These are phyloP conservation scores for Streptanthus diversifolius DNA, from an alignment of 345 rosid species.

Conservation along the genomic window DNA sequence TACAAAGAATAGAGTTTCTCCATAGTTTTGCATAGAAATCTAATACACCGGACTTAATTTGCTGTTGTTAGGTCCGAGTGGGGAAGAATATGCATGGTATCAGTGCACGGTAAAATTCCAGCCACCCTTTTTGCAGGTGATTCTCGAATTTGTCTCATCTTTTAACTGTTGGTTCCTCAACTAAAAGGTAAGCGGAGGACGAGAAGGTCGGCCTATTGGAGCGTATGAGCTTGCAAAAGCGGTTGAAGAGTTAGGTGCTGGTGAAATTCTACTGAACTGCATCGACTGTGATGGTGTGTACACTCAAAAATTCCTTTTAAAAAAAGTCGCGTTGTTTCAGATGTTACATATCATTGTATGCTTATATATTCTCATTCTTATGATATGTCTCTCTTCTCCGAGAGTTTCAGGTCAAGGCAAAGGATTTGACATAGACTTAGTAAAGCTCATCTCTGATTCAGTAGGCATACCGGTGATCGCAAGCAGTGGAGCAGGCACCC, in stretches of 20 bases:
- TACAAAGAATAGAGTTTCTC: neutral
- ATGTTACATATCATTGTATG: neutral
- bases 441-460: constrained; percentile 79
- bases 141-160: neutral
- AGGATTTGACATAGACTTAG: constrained; percentile 77
- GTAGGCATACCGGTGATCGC: constrained; percentile 96
- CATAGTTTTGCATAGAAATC: neutral
- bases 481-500: constrained; percentile 92
- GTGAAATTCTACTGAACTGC: constrained; percentile 93
- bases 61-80: constrained; percentile 64
- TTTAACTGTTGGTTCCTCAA: constrained; percentile 13
- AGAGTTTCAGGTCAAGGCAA: constrained; percentile 83
- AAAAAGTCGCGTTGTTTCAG: neutral
- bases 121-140: constrained; percentile 2
- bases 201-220: constrained; percentile 95
- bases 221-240: constrained; percentile 97
- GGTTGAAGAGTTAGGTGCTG: constrained; percentile 94
- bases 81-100: constrained; percentile 96
- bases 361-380: neutral
- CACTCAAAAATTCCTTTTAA: neutral
- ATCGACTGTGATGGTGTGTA: constrained; percentile 87
- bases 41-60: neutral
- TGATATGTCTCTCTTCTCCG: neutral
- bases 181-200: constrained; percentile 84
- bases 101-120: constrained; percentile 81